These are phyloP conservation scores for Venturiaceae sp. DNA, from an alignment of 2,329 filamentous ascomycete species.

Conservation along the genomic window DNA sequence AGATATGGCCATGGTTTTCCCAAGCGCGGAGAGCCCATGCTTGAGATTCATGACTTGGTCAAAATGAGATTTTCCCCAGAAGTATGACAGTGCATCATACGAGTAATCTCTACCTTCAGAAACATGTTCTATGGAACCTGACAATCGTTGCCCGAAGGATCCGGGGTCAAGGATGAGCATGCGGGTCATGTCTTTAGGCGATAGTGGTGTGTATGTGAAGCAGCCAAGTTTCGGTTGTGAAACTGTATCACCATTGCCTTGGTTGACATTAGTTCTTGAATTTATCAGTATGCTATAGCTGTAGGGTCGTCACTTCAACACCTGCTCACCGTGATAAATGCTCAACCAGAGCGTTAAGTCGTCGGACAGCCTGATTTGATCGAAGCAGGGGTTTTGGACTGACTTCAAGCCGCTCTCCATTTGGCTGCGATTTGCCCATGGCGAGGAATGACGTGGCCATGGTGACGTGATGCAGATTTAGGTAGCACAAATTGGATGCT, in stretches of 20 bases:
- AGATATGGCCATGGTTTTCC: too few species aligned
- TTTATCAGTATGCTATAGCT: too few species aligned
- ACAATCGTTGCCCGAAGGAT: not conserved
- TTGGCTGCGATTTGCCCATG: not conserved
- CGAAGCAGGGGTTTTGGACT: too few species aligned
- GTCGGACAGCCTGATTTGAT: not conserved
- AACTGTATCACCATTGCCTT: too few species aligned
- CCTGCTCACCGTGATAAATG: not conserved
- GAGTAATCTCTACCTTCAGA: too few species aligned
- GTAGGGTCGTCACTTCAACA: too few species aligned
- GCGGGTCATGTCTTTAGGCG: not conserved
- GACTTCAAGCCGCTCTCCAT: too few species aligned
- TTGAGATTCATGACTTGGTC: not conserved
- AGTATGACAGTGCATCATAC: not conserved
- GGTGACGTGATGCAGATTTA: not conserved
- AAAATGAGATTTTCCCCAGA: too few species aligned
- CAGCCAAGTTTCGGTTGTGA: too few species aligned
- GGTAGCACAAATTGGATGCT: not conserved
- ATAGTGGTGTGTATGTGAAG: not conserved
- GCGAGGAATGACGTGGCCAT: not conserved
- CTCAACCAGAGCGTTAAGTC: not conserved
- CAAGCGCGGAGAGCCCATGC: too few species aligned
- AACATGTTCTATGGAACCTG: too few species aligned
- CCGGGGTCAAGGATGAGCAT: not conserved
- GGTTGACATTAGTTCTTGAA: too few species aligned